Evolutionary conservation across 495 filamentous ascomycete species (phyloP).

Genomic region (Tirmania nivea): DNA sequence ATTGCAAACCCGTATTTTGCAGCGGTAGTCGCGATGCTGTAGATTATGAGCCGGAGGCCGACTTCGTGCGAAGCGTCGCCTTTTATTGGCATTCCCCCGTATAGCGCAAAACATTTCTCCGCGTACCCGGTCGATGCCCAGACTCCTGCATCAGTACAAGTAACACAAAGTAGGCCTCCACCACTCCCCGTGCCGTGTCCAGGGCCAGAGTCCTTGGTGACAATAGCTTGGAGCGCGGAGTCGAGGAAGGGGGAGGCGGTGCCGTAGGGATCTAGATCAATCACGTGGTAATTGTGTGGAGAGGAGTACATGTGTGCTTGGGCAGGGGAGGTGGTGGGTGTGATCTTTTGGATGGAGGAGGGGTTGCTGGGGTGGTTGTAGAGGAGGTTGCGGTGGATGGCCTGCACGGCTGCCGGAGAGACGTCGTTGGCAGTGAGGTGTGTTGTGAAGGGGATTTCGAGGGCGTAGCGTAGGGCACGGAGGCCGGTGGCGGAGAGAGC

Average conservation of each 20-base stretch:
- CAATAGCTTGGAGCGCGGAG: conserved; percentile 57
- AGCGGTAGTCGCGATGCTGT: conserved; percentile 55
- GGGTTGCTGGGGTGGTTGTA: conserved; percentile 47
- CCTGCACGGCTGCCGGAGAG: conserved; percentile 48
- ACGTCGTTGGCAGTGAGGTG: conserved; percentile 78
- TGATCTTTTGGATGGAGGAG: conserved; percentile 33
- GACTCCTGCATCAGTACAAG: conserved; percentile 84
- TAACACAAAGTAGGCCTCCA: conserved; percentile 79
- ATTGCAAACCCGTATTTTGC: conserved; percentile 74
- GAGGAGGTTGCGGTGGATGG: conserved; percentile 61
- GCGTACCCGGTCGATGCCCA: conserved; percentile 84
- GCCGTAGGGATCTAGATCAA: conserved; percentile 93
- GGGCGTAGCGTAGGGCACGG: conserved; percentile 74
- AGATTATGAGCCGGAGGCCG: conserved; percentile 64
- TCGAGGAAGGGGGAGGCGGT: conserved; percentile 81
- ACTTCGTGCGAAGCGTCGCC: conserved; percentile 70
- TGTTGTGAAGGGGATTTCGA: conserved; percentile 67
- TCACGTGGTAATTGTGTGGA: conserved; percentile 51
- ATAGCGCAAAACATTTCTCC: conserved; percentile 78
- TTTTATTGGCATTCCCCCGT: conserved; percentile 72
- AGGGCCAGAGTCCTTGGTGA: conserved; percentile 25
- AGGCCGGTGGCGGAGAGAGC: conserved; percentile 88
- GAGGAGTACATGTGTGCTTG: conserved; percentile 65
- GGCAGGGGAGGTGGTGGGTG: conserved; percentile 54
- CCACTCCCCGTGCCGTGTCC: neutral